A percentile compares a stretch with the other conserved stretches of the same genome.
These are phyloP conservation scores for Rhodotorula sp. DNA, from an alignment of 1,284 basidiomycete genomes.

Conservation along the genomic window DNA sequence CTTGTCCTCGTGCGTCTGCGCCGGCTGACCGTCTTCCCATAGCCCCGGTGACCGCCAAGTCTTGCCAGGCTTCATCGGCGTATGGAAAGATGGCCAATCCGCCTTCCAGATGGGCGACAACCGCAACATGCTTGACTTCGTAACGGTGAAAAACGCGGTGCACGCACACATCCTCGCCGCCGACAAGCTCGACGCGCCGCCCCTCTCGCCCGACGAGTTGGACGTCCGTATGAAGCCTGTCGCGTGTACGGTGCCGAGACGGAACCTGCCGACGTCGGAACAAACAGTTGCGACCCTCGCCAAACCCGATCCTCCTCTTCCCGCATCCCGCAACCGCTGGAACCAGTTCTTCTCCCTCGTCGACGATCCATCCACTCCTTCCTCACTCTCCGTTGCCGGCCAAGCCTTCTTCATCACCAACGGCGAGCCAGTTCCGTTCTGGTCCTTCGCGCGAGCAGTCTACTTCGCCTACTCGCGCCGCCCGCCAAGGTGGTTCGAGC, in stretches of 20 bases:
- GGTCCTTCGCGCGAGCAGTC: slow-evolving; percentile 83
- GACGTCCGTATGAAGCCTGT: slow-evolving; percentile 64
- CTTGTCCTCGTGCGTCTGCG: background rate
- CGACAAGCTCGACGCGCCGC: slow-evolving; percentile 64
- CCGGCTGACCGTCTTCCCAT: background rate
- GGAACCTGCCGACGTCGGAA: slow-evolving; percentile 39
- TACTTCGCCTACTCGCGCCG: slow-evolving; percentile 71
- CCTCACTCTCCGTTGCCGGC: slow-evolving; percentile 59
- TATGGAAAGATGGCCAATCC: slow-evolving; percentile 79
- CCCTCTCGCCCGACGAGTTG: slow-evolving; percentile 53
- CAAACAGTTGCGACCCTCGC: slow-evolving; percentile 7
- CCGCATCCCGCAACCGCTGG: slow-evolving; percentile 50
- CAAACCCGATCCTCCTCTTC: slow-evolving; percentile 58
- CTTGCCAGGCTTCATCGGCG: slow-evolving; percentile 75
- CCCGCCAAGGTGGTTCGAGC: slow-evolving; percentile 52
- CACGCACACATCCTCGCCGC: slow-evolving; percentile 92
- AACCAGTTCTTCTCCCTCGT: slow-evolving; percentile 53
- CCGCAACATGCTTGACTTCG: slow-evolving; percentile 93
- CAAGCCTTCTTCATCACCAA: slow-evolving; percentile 97
- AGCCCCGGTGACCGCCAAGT: slow-evolving; percentile 90
- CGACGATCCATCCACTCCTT: background rate
- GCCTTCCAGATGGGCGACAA: slow-evolving; percentile 93
- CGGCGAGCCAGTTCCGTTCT: slow-evolving; percentile 92
- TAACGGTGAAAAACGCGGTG: slow-evolving; percentile 93
- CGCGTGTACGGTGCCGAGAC: slow-evolving; percentile 28